A percentile compares a stretch with the other conserved stretches of the same genome.
phyloP scores from a whole-genome alignment of 345 rosid species.

The Pistacia vera region DNA sequence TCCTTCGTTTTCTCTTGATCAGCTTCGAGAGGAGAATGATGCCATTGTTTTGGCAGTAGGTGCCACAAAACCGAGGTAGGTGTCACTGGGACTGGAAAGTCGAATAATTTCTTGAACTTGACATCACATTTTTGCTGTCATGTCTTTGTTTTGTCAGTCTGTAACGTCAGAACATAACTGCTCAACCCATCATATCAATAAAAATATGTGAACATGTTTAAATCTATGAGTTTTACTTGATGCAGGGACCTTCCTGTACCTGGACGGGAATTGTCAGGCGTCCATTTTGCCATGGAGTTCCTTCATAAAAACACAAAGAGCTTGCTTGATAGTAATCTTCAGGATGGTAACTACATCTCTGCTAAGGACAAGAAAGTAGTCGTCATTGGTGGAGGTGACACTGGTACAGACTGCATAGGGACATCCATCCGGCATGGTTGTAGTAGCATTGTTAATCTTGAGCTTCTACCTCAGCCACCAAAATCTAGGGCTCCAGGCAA shows the following conservation, averaged over 20 bases:
- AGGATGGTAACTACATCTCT: constrained; percentile 85
- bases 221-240: constrained; percentile 2
- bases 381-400: constrained; percentile 99
- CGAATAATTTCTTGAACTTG: not conserved
- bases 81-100: not conserved
- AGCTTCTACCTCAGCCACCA: constrained; percentile 97
- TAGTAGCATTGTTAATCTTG: constrained; percentile 68
- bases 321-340: constrained; percentile 84
- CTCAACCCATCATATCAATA: not conserved
- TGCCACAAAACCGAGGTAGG: constrained; percentile 93
- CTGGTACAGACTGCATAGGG: constrained; percentile 98
- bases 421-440: constrained; percentile 98
- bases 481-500: constrained; percentile 84
- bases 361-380: constrained; percentile 94
- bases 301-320: constrained; percentile 97
- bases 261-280: constrained; percentile 85
- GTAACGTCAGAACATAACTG: not conserved
- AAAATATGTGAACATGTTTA: not conserved
- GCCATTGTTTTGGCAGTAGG: constrained; percentile 93
- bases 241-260: constrained; percentile 98
- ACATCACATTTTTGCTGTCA: not conserved
- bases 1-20: constrained; percentile 70
- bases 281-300: constrained; percentile 97
- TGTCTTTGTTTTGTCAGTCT: not conserved
- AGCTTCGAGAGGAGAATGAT: constrained; percentile 76